phyloP scores from a whole-genome alignment of 805 yeast species.

The Lachancea kluyveri region DNA sequence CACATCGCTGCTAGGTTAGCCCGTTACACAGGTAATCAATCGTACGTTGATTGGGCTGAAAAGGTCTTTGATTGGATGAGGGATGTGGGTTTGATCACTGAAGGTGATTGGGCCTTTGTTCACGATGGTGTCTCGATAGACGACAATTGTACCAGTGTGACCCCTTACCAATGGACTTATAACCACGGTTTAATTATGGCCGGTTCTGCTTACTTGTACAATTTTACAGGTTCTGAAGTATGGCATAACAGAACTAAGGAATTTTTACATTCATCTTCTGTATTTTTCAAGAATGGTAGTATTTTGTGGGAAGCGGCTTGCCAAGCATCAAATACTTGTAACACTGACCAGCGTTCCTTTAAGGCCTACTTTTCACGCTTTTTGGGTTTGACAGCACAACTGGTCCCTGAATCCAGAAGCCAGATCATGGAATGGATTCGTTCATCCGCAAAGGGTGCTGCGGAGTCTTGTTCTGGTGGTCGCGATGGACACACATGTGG shows the following conservation, averaged over 20 bases:
- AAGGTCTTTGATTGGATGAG: constrained; percentile 76
- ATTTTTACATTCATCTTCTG: constrained; percentile 47
- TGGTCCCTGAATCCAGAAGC: constrained; percentile 50
- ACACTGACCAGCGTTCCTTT: constrained; percentile 88
- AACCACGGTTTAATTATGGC: constrained; percentile 74
- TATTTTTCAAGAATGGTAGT: constrained; percentile 47
- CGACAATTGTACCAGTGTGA: constrained; percentile 55
- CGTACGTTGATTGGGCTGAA: constrained; percentile 72
- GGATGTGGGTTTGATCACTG: constrained; percentile 41
- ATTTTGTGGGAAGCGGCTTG: constrained; percentile 83
- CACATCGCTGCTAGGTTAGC: constrained; percentile 83
- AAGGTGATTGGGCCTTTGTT: constrained; percentile 34
- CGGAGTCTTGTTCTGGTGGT: constrained; percentile 82
- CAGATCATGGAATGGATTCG: constrained; percentile 32
- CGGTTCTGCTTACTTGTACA: constrained; percentile 78
- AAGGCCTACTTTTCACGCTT: constrained; percentile 76
- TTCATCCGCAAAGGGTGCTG: constrained; percentile 64
- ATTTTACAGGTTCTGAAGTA: constrained; percentile 51
- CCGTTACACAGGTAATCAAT: constrained; percentile 67
- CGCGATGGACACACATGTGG: constrained; percentile 87
- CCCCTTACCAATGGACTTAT: constrained; percentile 74
- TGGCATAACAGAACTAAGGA: constrained; percentile 63
- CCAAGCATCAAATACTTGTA: constrained; percentile 57
- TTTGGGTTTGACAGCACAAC: constrained; percentile 64
- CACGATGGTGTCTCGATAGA: constrained; percentile 63